Evolutionary conservation across 2,329 filamentous ascomycete species (phyloP).

Genomic region (Trichoderma asperellum): DNA sequence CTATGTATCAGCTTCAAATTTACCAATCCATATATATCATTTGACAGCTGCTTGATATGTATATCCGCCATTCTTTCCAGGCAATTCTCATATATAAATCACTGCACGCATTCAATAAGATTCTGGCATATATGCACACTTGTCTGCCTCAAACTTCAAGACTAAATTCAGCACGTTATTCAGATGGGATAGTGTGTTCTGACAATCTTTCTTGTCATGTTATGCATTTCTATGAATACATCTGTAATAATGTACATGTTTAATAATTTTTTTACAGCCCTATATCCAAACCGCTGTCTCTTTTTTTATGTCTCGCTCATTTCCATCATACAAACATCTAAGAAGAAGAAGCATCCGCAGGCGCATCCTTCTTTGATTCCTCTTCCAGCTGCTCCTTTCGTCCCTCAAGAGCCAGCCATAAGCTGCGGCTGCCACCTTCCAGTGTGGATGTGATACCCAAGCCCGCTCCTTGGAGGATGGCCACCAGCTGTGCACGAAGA

Average conservation of each 20-base stretch:
- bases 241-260: constrained; percentile 15
- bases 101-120: not conserved
- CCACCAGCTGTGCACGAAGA: constrained; percentile 78
- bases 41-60: not conserved
- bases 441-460: constrained; percentile 76
- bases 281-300: constrained; percentile 13
- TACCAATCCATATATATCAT: too few species aligned
- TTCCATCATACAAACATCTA: constrained; percentile 21
- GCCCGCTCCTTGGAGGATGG: constrained; percentile 78
- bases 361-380: constrained; percentile 33
- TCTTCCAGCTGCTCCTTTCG: constrained; percentile 80
- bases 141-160: not conserved
- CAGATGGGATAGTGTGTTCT: too few species aligned
- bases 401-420: constrained; percentile 89
- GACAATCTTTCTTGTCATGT: not conserved
- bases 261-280: constrained; percentile 16
- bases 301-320: not conserved
- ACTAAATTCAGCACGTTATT: not conserved
- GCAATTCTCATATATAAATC: not conserved
- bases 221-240: constrained; percentile 19
- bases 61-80: not conserved
- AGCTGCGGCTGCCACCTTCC: constrained; percentile 75
- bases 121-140: not conserved
- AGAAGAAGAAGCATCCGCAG: constrained; percentile 1
- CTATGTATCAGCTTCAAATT: too few species aligned